phyloP scores from a whole-genome alignment of 495 filamentous ascomycete species.

The Ascodesmis nigricans region DNA sequence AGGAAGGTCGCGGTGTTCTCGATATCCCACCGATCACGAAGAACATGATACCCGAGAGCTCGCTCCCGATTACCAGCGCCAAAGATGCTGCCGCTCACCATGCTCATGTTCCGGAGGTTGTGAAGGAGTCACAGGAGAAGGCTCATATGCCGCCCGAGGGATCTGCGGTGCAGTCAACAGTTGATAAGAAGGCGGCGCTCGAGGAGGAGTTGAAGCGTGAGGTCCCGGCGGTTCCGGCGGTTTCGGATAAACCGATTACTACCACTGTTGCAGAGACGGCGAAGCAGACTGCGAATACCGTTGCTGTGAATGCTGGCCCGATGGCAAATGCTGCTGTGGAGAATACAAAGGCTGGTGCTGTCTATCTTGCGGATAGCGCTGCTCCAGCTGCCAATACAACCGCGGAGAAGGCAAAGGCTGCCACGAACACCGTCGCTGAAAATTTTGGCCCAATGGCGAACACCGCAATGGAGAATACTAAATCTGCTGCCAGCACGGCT shows the following conservation, averaged over 20 bases:
- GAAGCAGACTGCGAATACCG: conserved; percentile 27
- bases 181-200: conserved; percentile 37
- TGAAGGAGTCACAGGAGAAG: conserved; percentile 43
- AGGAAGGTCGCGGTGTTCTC: conserved; percentile 32
- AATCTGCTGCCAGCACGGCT: not conserved
- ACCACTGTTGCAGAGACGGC: no score
- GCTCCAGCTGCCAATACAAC: no score
- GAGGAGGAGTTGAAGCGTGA: conserved; percentile 39
- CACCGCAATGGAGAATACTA: no score
- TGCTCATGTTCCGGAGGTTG: conserved; percentile 37
- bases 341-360: no score
- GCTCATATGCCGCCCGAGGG: conserved; percentile 38
- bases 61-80: conserved; percentile 41
- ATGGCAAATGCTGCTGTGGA: conserved; percentile 20
- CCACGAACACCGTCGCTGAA: no score
- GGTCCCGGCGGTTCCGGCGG: conserved; percentile 33
- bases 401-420: no score
- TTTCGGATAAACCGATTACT: no score
- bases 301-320: conserved; percentile 24
- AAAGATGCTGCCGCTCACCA: conserved; percentile 7
- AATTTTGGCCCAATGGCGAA: no score
- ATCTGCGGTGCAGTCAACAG: conserved; percentile 32
- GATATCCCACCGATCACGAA: conserved; percentile 38
- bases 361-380: no score
- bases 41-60: conserved; percentile 67